Conservation (phyloP, 2,329 filamentous ascomycete species). For the Helminthosporium solani region DNA sequence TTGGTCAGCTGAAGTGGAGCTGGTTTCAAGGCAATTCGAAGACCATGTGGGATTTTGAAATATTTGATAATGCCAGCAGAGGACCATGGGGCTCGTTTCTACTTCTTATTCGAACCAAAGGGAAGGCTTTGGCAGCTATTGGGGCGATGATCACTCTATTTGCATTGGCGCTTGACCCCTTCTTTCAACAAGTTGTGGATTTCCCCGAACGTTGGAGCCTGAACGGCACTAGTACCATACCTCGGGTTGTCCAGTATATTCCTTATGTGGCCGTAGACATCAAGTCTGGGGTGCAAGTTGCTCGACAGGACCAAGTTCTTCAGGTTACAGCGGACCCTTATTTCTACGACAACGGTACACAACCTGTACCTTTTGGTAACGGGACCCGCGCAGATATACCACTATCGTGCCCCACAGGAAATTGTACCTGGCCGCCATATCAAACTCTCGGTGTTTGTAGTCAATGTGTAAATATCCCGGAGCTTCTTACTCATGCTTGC, state of each 20-base stretch:
- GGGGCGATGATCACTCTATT: constrained; percentile 26
- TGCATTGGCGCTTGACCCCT: constrained; percentile 26
- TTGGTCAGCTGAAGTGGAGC: constrained; percentile 40
- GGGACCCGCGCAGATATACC: constrained; percentile 27
- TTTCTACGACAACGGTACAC: constrained; percentile 23
- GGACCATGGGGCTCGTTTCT: constrained; percentile 29
- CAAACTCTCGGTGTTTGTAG: constrained; percentile 30
- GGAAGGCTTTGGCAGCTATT: constrained; percentile 20
- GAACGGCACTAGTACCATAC: constrained; percentile 14
- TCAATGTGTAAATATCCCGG: constrained; percentile 14
- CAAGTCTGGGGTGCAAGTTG: too few species aligned
- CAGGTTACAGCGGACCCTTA: too few species aligned
- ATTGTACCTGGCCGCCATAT: constrained; percentile 32
- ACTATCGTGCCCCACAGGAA: constrained; percentile 28
- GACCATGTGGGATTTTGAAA: constrained; percentile 39
- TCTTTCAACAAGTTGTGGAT: constrained; percentile 35
- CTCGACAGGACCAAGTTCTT: too few species aligned
- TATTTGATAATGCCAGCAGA: constrained; percentile 35
- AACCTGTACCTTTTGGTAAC: constrained; percentile 22
- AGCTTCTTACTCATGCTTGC: constrained; percentile 14
- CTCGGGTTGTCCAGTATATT: constrained; percentile 9
- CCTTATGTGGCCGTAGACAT: too few species aligned
- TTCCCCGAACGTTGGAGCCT: constrained; percentile 24
- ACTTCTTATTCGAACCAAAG: constrained; percentile 19
- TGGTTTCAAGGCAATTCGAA: constrained; percentile 34